Conservation (phyloP, 2,329 filamentous ascomycete species). For the Cordyceps militaris region DNA sequence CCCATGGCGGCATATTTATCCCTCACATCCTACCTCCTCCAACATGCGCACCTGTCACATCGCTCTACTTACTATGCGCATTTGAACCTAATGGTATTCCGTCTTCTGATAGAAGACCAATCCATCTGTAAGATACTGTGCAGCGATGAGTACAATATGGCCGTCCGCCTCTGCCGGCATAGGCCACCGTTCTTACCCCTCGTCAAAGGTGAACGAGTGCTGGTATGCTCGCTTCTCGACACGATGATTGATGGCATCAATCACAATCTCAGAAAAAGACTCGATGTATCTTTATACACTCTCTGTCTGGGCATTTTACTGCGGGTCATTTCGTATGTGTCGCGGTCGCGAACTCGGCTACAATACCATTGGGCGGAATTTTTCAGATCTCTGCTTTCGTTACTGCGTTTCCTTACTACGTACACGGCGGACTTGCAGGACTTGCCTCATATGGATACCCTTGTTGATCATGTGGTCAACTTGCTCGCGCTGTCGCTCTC, state of each 20-base stretch:
- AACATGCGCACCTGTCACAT: conserved; percentile 80
- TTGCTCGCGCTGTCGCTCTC: conserved; percentile 79
- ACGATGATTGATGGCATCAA: conserved; percentile 85
- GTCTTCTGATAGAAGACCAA: conserved; percentile 80
- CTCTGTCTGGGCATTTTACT: conserved; percentile 76
- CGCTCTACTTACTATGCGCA: conserved; percentile 78
- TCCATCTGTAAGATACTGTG: conserved; percentile 76
- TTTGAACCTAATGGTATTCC: conserved; percentile 75
- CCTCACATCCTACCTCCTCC: conserved; percentile 83
- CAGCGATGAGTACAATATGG: conserved; percentile 64
- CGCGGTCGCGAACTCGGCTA: conserved; percentile 72
- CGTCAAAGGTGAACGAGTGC: conserved; percentile 62
- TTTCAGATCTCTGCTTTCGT: conserved; percentile 79
- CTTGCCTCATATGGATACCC: conserved; percentile 59
- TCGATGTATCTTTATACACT: conserved; percentile 80
- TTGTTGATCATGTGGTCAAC: conserved; percentile 74
- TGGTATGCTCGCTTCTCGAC: conserved; percentile 74
- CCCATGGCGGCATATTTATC: conserved; percentile 81
- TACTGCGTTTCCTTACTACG: conserved; percentile 83
- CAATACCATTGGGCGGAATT: conserved; percentile 92
- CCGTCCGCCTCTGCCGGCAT: conserved; percentile 82
- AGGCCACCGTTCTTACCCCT: conserved; percentile 77
- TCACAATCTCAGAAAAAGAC: conserved; percentile 79
- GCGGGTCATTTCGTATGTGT: conserved; percentile 76
- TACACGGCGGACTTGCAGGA: conserved; percentile 72